phyloP scores from a whole-genome alignment of 2,329 filamentous ascomycete species.

The Helotiales sp. region DNA sequence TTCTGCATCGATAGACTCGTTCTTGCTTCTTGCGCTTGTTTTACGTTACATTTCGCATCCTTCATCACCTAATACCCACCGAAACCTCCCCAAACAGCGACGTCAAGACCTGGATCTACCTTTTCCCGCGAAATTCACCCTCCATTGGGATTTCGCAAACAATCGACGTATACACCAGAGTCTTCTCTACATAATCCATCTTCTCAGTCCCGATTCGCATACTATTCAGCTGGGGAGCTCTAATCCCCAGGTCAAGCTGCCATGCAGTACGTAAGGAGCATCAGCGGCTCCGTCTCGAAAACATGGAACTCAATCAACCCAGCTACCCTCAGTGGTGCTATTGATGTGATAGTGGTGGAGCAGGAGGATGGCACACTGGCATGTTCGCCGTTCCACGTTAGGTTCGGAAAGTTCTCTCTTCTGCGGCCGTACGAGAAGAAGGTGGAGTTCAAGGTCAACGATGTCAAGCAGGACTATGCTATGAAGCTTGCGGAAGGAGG shows the following conservation, averaged over 20 bases:
- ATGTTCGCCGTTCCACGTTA: conserved; percentile 97
- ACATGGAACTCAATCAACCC: conserved; percentile 99
- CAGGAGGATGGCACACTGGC: conserved; percentile 87
- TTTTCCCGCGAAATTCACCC: background rate
- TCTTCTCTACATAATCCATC: conserved; percentile 8
- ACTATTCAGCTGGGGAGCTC: background rate
- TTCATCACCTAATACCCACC: background rate
- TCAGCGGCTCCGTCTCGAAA: conserved; percentile 94
- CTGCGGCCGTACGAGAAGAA: conserved; percentile 97
- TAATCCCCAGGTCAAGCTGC: conserved; percentile 22
- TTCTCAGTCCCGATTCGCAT: background rate
- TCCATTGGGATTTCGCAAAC: background rate
- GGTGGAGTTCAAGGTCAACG: conserved; percentile 97
- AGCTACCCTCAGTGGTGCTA: conserved; percentile 93
- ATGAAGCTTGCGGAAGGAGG: conserved; percentile 99
- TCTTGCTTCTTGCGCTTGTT: background rate
- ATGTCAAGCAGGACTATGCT: conserved; percentile 85
- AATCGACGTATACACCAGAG: background rate
- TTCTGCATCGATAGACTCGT: conserved; percentile 11
- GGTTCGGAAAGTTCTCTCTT: conserved; percentile 97
- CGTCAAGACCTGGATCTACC: conserved; percentile 6
- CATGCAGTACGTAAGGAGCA: conserved; percentile 98
- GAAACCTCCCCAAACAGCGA: conserved; percentile 15
- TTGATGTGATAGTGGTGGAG: conserved; percentile 98
- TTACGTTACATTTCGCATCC: conserved; percentile 8